phyloP scores from a whole-genome alignment of 139 green algal species.

The Yamagishiella unicocca region DNA sequence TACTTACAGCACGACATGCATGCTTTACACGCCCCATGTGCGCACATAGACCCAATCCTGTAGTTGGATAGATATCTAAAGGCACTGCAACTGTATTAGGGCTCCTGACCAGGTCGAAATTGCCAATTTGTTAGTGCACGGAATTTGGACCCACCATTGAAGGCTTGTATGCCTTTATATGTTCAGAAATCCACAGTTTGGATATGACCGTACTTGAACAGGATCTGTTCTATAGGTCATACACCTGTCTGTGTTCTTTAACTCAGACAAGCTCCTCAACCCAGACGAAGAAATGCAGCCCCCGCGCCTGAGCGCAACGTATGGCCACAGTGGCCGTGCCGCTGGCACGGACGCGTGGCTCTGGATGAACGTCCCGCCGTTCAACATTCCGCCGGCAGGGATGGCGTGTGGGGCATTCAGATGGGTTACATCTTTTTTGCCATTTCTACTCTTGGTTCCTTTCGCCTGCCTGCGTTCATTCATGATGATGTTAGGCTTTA shows the following conservation, averaged over 20 bases:
- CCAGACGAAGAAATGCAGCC: conserved; percentile 30
- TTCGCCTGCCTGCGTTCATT: too few relatives aligned
- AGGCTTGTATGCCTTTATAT: background rate
- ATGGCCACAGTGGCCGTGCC: conserved; percentile 18
- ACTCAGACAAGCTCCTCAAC: conserved; percentile 40
- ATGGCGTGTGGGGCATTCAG: conserved; percentile 34
- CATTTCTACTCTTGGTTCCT: background rate
- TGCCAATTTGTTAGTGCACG: too few relatives aligned
- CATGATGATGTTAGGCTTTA: too few relatives aligned
- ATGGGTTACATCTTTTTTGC: conserved; percentile 14
- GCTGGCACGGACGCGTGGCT: conserved; percentile 35
- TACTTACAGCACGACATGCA: too few relatives aligned
- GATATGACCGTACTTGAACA: conserved; percentile 33
- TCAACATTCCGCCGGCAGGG: conserved; percentile 21
- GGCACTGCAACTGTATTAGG: too few relatives aligned
- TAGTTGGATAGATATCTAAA: too few relatives aligned
- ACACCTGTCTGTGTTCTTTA: conserved; percentile 44
- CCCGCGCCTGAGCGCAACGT: conserved; percentile 34
- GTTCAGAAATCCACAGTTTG: too few relatives aligned
- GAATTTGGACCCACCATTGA: conserved; percentile 8
- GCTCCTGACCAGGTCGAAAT: too few relatives aligned
- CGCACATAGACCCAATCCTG: too few relatives aligned
- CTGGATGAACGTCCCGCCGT: conserved; percentile 34
- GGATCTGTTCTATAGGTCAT: conserved; percentile 40
- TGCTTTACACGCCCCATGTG: too few relatives aligned